Conservation (phyloP, 495 filamentous ascomycete genomes). For the Bombardia bombarda region DNA sequence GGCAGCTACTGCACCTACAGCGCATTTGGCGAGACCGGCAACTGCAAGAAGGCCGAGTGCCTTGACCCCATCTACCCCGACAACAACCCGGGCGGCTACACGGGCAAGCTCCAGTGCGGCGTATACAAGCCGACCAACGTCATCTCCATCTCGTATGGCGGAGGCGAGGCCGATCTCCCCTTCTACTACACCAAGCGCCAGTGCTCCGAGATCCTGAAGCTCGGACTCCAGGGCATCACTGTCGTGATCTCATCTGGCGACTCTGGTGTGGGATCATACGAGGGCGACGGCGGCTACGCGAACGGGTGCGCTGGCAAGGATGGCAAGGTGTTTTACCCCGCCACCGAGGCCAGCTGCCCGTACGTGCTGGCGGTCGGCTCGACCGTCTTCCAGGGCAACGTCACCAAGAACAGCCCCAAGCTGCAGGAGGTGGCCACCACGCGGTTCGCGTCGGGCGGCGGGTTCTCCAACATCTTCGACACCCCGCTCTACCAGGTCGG, state of each 20-base stretch:
- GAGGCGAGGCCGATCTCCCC: slow-evolving; percentile 18
- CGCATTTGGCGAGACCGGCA: slow-evolving; percentile 25
- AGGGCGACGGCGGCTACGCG: slow-evolving; percentile 21
- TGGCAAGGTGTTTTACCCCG: slow-evolving; percentile 12
- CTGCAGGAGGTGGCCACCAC: slow-evolving; percentile 28
- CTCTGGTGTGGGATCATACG: slow-evolving; percentile 43
- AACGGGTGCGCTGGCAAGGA: slow-evolving; percentile 9
- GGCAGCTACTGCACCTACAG: slow-evolving; percentile 48
- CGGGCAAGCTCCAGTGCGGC: slow-evolving; percentile 45
- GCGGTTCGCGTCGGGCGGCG: slow-evolving; percentile 49
- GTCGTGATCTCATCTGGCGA: slow-evolving; percentile 51
- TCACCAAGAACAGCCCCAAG: slow-evolving; percentile 13
- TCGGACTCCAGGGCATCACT: slow-evolving; percentile 52
- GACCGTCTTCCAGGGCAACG: slow-evolving; percentile 14
- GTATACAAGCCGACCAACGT: slow-evolving; percentile 26
- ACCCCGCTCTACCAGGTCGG: slow-evolving; percentile 47
- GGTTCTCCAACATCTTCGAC: slow-evolving; percentile 60
- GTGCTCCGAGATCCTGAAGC: slow-evolving; percentile 45
- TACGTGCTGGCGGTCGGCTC: slow-evolving; percentile 24
- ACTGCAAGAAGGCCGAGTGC: slow-evolving; percentile 19
- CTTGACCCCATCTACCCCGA: slow-evolving; percentile 44
- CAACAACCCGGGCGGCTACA: slow-evolving; percentile 26
- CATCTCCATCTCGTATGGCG: slow-evolving; percentile 26
- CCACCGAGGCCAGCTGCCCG: slow-evolving; percentile 17
- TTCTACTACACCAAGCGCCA: slow-evolving; percentile 18